A percentile compares a stretch with the other conserved stretches of the same genome.
phyloP scores from a whole-genome alignment of 192 early-diverging fungal genomes.

The Backusella tuberculispora region DNA sequence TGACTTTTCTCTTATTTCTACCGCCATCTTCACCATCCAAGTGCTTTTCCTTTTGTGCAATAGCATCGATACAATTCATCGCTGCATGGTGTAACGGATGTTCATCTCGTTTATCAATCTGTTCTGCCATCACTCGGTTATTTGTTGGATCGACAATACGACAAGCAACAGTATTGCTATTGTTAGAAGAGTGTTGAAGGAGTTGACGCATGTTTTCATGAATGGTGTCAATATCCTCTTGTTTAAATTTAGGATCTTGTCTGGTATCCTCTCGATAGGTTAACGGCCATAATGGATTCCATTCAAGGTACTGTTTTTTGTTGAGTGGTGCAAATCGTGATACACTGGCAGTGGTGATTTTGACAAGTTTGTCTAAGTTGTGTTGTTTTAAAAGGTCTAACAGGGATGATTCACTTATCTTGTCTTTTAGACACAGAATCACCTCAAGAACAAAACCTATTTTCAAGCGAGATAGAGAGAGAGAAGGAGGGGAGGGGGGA shows the following conservation, averaged over 20 bases:
- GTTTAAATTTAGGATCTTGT: constrained; percentile 47
- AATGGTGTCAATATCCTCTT: constrained; percentile 45
- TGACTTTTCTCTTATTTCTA: constrained; percentile 26
- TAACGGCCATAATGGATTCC: constrained; percentile 86
- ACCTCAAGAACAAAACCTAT: constrained; percentile 38
- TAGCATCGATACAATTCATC: constrained; percentile 74
- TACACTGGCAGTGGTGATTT: constrained; percentile 47
- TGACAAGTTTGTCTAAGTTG: constrained; percentile 34
- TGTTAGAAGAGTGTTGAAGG: constrained; percentile 27
- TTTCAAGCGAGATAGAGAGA: neutral
- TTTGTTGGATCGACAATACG: constrained; percentile 60
- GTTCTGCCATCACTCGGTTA: constrained; percentile 50
- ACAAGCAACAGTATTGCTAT: constrained; percentile 40
- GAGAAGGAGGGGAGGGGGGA: no score
- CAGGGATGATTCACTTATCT: constrained; percentile 33
- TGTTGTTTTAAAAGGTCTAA: constrained; percentile 27
- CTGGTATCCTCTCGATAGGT: constrained; percentile 65
- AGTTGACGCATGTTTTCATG: constrained; percentile 39
- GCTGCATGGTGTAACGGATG: constrained; percentile 82
- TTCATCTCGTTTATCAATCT: constrained; percentile 51
- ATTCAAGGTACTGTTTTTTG: constrained; percentile 70
- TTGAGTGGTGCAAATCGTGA: constrained; percentile 69
- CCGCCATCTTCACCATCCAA: constrained; percentile 1
- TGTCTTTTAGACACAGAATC: constrained; percentile 41
- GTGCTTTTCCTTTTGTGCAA: constrained; percentile 62